Evolutionary conservation across 2,329 filamentous ascomycete genomes (phyloP).

Genomic region (Nigrospora osmanthi): DNA sequence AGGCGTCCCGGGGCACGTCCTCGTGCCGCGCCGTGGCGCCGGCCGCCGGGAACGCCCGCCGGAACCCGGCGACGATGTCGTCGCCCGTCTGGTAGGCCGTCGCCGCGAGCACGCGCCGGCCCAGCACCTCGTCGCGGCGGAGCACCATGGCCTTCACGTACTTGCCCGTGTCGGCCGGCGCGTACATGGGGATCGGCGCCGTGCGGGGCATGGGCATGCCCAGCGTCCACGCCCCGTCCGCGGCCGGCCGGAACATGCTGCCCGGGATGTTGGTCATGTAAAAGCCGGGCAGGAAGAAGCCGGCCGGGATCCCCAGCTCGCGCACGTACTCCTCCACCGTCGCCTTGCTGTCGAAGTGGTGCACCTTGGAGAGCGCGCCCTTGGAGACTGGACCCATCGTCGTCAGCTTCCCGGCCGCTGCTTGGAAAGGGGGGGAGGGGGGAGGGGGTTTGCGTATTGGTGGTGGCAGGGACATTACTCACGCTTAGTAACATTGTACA

Average conservation of each 20-base stretch:
- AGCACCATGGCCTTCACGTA: constrained; percentile 28
- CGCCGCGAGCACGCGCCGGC: constrained; percentile 31
- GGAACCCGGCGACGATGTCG: constrained; percentile 46
- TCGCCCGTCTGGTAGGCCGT: constrained; percentile 23
- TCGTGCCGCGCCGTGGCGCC: constrained; percentile 23
- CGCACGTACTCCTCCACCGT: constrained; percentile 47
- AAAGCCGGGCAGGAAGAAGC: constrained; percentile 43
- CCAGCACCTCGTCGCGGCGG: constrained; percentile 24
- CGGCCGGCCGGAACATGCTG: constrained; percentile 16
- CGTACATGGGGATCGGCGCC: constrained; percentile 25
- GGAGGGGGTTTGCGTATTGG: too few species aligned
- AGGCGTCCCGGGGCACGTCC: constrained; percentile 28
- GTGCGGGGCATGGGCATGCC: constrained; percentile 19
- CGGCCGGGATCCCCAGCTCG: constrained; percentile 32
- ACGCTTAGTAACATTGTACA: constrained; percentile 30
- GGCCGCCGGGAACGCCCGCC: constrained; percentile 34
- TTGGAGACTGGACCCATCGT: constrained; percentile 24
- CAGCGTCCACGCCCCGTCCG: constrained; percentile 23
- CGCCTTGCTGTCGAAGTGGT: constrained; percentile 52
- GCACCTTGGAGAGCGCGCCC: constrained; percentile 30
- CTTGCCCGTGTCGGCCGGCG: constrained; percentile 27
- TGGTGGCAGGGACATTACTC: constrained; percentile 9
- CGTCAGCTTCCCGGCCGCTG: neutral
- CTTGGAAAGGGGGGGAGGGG: neutral
- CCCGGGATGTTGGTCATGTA: constrained; percentile 44